Base-by-base conservation (phyloP, 805 yeast species). In the Ogataea populi-albae region DNA sequence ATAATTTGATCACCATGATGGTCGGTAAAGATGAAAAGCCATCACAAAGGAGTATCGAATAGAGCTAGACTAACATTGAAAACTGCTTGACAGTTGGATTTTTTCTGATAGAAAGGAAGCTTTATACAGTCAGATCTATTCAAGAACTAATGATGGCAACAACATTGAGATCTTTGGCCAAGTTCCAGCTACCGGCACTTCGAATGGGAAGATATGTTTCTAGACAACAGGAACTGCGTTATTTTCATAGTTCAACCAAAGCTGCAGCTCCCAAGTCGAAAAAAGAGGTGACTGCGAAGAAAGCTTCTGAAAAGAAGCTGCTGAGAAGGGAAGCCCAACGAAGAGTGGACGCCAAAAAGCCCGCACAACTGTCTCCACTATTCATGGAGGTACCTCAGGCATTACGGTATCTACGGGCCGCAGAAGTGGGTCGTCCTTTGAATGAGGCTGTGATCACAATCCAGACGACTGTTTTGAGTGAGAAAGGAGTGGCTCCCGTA, bases 371-470 rank as follows among this genome's bases (percentile, higher is more conserved):
- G 10, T 69, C 70, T 34, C 89, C 89, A 2, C 65, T 83, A 36
- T 81, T 77, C 54, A 77, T 85, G 83, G 79, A 76, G 32, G 69
- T 87, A 6, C 75, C 84, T 5, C 61, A 65, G 20, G 96, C 97
- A 1, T 60, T 87, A 59, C 72, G 84, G 50, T 88, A 79, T 54
- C 57, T 91, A 38, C 71, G 96, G 45, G 96, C 98, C 0, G 77
- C 88, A 4, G 96, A 88, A 60, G 94, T 88, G 4, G 98, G 98
- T 4, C 77, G 84, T 54, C 77, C 91, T 3, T 65, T 71, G 4
- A 64, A 72, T n/a, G 78, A 79, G 49, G 79, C 91, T 16, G 81
- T 89, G 17, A 68, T 91, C 26, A 68, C 84, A 12, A 61, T 85
- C 36, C 75, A 81, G 35, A 71, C 86, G 12, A 66, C 75, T 12